Evolutionary conservation across 768 basidiomycete species (phyloP), one percentile per base, ranked within the genome.

Genomic region (Tulasnella sp.): DNA sequence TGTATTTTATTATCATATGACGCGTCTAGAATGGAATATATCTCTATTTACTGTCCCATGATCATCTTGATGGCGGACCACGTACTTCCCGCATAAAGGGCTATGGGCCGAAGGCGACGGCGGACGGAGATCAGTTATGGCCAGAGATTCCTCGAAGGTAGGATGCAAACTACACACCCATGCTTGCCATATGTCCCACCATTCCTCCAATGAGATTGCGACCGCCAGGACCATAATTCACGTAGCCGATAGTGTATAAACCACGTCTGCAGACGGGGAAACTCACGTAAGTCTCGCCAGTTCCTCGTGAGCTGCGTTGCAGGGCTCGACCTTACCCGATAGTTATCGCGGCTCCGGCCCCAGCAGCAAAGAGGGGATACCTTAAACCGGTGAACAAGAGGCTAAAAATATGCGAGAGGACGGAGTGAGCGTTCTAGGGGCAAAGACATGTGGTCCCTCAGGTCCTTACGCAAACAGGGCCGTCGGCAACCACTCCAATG

Each of bases 281-380:
- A 74, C 20, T 23, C 35, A 10, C 32, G 23, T 55, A 61, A 51
- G 40, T 35, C 35, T 39, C 29, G 51, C 5, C n/a, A 11, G 1
- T 48, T 20, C 10, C 39, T 39, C 32, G 26, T 5, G 39, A 42
- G 2, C 15, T 23, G 20, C 3, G 7, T 10, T 4, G 18, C 29
- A n/a, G 35, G 18, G 1, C 2, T 48, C 9, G 15, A 5, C 7
- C 77, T 42, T 20, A 77, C 77, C 69, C 67, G 44, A 77, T 32
- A 9, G 35, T 44, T 16, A 40, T 42, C 15, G 39, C 35, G 1
- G 32, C 39, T 2, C 69, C 77, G 3, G 69, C 40, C n/a, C 40
- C 67, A 16, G 77, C 67, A 39, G 77, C 61, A 15, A 70, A 37
- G 23, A 77, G 26, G n/a, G 77, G 77, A 32, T 77, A 77, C n/a